Evolutionary conservation across 768 basidiomycete genomes (phyloP).

Genomic region (Lyophyllum atratum): DNA sequence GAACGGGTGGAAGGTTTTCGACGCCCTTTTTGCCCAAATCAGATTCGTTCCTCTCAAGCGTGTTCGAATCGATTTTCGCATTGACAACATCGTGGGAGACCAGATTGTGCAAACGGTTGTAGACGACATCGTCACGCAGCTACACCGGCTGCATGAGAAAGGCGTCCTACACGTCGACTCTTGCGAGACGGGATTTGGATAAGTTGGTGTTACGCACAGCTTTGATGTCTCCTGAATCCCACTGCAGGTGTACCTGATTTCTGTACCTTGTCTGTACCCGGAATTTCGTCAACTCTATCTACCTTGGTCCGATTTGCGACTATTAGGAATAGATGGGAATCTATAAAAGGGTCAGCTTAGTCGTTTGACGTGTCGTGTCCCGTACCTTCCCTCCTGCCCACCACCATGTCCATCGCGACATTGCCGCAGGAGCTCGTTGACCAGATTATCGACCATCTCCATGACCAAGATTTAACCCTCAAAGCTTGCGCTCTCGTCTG

Average conservation of each 20-base stretch:
- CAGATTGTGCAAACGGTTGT: neutral
- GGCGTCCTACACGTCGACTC: constrained; percentile 12
- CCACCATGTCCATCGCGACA: neutral
- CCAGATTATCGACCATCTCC: constrained; percentile 25
- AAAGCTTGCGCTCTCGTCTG: constrained; percentile 28
- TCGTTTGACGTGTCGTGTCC: neutral
- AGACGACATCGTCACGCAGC: neutral
- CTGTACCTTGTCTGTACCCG: too few species aligned
- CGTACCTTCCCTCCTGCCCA: neutral
- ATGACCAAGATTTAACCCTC: constrained; percentile 21
- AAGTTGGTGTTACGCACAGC: too few species aligned
- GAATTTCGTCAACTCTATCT: neutral
- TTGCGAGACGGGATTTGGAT: constrained; percentile 9
- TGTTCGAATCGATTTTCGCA: constrained; percentile 15
- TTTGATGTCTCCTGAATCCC: too few species aligned
- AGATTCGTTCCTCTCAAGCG: constrained; percentile 20
- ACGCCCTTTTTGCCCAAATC: constrained; percentile 22
- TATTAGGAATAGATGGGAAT: neutral
- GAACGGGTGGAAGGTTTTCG: constrained; percentile 23
- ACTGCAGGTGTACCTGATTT: too few species aligned
- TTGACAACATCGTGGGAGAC: constrained; percentile 13
- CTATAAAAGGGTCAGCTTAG: neutral
- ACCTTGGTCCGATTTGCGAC: neutral
- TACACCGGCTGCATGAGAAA: constrained; percentile 1
- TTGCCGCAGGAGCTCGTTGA: constrained; percentile 33